These are phyloP conservation scores for Anthostomella pinea DNA, from an alignment of 2,329 filamentous ascomycete genomes.

Conservation along the genomic window DNA sequence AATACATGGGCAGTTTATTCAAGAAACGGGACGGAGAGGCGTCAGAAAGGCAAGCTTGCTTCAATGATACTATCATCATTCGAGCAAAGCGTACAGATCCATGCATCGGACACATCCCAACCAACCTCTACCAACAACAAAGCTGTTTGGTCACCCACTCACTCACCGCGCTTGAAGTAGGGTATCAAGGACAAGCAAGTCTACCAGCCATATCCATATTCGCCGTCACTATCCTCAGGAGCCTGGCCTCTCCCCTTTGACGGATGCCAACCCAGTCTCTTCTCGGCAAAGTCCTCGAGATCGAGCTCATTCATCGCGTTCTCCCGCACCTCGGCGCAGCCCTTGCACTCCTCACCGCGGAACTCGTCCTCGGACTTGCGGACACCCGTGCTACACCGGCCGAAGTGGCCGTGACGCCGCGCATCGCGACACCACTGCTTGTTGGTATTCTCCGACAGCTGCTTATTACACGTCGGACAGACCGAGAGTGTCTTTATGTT, in stretches of 20 bases:
- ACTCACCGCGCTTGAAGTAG: no score
- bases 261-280: conserved; percentile 12
- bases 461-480: conserved; percentile 15
- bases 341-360: conserved; percentile 15
- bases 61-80: no score
- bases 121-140: no score
- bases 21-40: no score
- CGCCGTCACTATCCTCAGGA: conserved; percentile 5
- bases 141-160: no score
- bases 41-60: no score
- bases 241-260: background rate
- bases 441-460: conserved; percentile 11
- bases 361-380: conserved; percentile 15
- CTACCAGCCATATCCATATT: conserved; percentile 4
- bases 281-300: conserved; percentile 12
- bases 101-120: no score
- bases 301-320: conserved; percentile 11
- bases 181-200: no score
- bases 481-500: conserved; percentile 11
- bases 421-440: conserved; percentile 15
- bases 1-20: no score
- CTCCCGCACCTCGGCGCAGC: conserved; percentile 11
- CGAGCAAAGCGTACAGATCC: no score
- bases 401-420: conserved; percentile 10
- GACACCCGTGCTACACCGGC: conserved; percentile 12